These are phyloP conservation scores for Talaromyces sp. DNA, from an alignment of 2,329 filamentous ascomycete genomes.

Conservation along the genomic window DNA sequence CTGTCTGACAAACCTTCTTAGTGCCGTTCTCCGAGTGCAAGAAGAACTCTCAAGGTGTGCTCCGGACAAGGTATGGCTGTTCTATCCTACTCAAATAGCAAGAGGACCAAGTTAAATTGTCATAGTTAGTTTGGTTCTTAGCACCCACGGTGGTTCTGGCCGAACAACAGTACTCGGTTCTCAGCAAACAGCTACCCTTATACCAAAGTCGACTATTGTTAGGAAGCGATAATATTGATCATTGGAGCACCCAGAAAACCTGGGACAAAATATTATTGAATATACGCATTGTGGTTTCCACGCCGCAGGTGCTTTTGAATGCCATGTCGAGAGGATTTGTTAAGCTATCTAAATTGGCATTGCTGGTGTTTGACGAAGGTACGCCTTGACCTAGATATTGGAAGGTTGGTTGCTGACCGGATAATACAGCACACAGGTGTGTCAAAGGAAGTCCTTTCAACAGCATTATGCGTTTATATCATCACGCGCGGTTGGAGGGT, in stretches of 20 bases:
- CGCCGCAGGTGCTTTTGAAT: slow-evolving; percentile 68
- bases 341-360: slow-evolving; percentile 53
- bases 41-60: slow-evolving; percentile 55
- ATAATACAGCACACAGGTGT: slow-evolving; percentile 65
- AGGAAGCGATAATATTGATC: slow-evolving; percentile 64
- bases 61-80: slow-evolving; percentile 47
- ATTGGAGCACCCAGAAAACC: slow-evolving; percentile 61
- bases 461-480: slow-evolving; percentile 71
- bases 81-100: not conserved
- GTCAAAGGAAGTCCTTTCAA: slow-evolving; percentile 58
- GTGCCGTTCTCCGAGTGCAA: slow-evolving; percentile 63
- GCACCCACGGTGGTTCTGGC: slow-evolving; percentile 65
- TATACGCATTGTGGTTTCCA: slow-evolving; percentile 69
- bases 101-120: not conserved
- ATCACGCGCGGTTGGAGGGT: slow-evolving; percentile 36
- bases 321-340: slow-evolving; percentile 72
- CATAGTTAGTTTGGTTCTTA: slow-evolving; percentile 62
- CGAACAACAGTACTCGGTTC: slow-evolving; percentile 58
- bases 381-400: slow-evolving; percentile 11
- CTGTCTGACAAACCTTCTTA: slow-evolving; percentile 23
- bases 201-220: slow-evolving; percentile 58
- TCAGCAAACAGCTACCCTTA: slow-evolving; percentile 54
- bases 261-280: slow-evolving; percentile 65
- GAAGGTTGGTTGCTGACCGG: not conserved
- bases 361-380: slow-evolving; percentile 84